phyloP scores from a whole-genome alignment of 495 filamentous ascomycete species.

The Talaromyces proteolyticus region DNA sequence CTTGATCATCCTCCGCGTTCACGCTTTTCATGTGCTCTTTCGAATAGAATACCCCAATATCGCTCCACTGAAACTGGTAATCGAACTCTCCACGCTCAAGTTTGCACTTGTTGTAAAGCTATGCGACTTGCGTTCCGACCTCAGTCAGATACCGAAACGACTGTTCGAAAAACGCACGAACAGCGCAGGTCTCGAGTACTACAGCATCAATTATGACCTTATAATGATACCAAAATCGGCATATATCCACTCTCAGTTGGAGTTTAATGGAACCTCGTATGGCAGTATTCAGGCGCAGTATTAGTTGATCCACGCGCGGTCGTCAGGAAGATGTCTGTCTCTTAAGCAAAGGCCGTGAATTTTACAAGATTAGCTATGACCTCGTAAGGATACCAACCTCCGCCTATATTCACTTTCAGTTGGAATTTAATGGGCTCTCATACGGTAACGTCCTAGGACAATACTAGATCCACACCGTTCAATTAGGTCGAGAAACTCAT shows the following conservation, averaged over 20 bases:
- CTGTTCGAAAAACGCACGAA: slow-evolving; percentile 15
- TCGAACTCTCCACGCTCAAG: slow-evolving; percentile 14
- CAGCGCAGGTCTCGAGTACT: slow-evolving; percentile 15
- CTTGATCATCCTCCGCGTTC: neutral
- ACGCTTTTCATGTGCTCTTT: neutral
- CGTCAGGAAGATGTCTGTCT: no score
- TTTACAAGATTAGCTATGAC: no score
- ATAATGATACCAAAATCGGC: slow-evolving; percentile 20
- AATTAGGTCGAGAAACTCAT: no score
- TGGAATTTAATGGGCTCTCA: no score
- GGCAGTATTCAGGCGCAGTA: slow-evolving; percentile 12
- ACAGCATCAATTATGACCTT: slow-evolving; percentile 10
- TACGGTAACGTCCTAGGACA: no score
- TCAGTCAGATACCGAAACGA: slow-evolving; percentile 15
- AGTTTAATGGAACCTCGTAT: slow-evolving; percentile 22
- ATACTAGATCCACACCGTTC: no score
- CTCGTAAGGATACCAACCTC: no score
- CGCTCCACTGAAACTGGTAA: slow-evolving; percentile 12
- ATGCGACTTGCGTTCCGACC: slow-evolving; percentile 17
- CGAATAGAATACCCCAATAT: neutral
- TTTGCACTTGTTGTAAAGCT: slow-evolving; percentile 13
- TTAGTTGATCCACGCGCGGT: no score
- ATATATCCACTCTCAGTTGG: slow-evolving; percentile 18
- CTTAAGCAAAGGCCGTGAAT: no score
- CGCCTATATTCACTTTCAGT: no score